phyloP scores from a whole-genome alignment of 1,284 basidiomycete genomes.

The Ceratobasidium sp. region DNA sequence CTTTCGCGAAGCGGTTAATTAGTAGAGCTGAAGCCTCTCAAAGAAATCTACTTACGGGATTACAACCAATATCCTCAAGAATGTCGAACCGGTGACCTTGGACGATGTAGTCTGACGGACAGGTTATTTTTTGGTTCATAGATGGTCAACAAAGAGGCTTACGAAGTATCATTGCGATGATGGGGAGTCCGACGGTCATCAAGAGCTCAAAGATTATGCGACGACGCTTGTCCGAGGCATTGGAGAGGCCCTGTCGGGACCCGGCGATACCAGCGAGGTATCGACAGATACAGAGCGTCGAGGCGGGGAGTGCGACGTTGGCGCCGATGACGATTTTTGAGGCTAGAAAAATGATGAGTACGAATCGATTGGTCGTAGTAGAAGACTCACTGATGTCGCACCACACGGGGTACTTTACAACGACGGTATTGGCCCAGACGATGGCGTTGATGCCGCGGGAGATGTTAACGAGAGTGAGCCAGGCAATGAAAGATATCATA shows the following conservation, averaged over 20 bases:
- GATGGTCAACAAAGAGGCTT: conserved; percentile 54
- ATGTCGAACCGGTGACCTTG: conserved; percentile 81
- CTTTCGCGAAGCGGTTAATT: neutral
- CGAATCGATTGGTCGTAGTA: neutral
- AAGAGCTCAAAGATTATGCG: conserved; percentile 65
- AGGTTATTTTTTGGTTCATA: too few species aligned
- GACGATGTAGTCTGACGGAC: conserved; percentile 68
- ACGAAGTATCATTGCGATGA: conserved; percentile 73
- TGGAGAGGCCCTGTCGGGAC: conserved; percentile 52
- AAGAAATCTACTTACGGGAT: conserved; percentile 56
- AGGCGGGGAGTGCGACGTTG: conserved; percentile 54
- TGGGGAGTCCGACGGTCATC: conserved; percentile 69
- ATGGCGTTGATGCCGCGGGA: conserved; percentile 68
- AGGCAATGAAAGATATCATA: conserved; percentile 68
- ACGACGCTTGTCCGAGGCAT: conserved; percentile 56
- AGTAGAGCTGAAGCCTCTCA: neutral
- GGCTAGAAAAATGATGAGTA: conserved; percentile 47
- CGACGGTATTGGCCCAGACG: conserved; percentile 57
- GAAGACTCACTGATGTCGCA: conserved; percentile 60
- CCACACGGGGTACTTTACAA: conserved; percentile 56
- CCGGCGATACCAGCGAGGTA: conserved; percentile 58
- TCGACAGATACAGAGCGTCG: conserved; percentile 58
- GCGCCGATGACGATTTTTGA: conserved; percentile 53
- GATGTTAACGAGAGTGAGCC: conserved; percentile 69
- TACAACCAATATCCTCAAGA: conserved; percentile 73